A percentile compares a stretch with the other conserved stretches of the same genome.
phyloP scores from a whole-genome alignment of 2,329 filamentous ascomycete species.

The Penicillium sp. region DNA sequence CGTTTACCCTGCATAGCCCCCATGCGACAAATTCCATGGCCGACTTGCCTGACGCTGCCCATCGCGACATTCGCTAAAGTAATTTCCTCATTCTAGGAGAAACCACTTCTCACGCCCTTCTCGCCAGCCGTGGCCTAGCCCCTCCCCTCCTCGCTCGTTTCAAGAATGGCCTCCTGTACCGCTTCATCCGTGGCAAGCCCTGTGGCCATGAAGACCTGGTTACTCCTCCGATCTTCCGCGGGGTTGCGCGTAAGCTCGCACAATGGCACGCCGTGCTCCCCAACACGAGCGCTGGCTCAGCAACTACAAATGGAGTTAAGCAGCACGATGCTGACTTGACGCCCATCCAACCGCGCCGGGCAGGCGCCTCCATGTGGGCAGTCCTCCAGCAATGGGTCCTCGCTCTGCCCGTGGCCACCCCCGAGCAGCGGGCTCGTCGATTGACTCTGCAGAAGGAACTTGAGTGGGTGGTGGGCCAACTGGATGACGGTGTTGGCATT shows the following conservation, averaged over 20 bases:
- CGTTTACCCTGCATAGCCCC: not conserved
- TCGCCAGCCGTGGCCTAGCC: conserved; percentile 80
- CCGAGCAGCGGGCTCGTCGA: conserved; percentile 68
- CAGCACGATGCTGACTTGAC: conserved; percentile 22
- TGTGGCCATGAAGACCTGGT: conserved; percentile 80
- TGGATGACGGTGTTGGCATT: conserved; percentile 76
- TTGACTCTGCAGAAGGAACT: conserved; percentile 73
- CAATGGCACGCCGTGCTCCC: conserved; percentile 85
- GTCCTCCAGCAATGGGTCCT: conserved; percentile 95
- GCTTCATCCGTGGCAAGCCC: conserved; percentile 79
- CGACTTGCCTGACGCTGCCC: conserved; percentile 26
- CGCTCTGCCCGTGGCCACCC: conserved; percentile 74
- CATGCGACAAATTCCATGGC: not conserved
- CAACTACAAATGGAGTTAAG: conserved; percentile 19
- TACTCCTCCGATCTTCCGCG: conserved; percentile 73
- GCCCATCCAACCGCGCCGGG: conserved; percentile 50
- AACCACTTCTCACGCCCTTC: conserved; percentile 74
- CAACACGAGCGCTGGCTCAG: conserved; percentile 50
- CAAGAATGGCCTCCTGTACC: conserved; percentile 93
- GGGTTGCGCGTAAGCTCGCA: conserved; percentile 79
- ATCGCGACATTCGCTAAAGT: conserved; percentile 40
- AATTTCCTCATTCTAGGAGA: conserved; percentile 52
- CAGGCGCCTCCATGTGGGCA: conserved; percentile 87
- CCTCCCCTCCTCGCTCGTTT: conserved; percentile 88
- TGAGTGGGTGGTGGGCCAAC: conserved; percentile 65